Percentiles rank a stretch among this genome's conserved stretches.
These are phyloP conservation scores for Aspergillus biplanus DNA, from an alignment of 495 filamentous ascomycete species.

Conservation along the genomic window DNA sequence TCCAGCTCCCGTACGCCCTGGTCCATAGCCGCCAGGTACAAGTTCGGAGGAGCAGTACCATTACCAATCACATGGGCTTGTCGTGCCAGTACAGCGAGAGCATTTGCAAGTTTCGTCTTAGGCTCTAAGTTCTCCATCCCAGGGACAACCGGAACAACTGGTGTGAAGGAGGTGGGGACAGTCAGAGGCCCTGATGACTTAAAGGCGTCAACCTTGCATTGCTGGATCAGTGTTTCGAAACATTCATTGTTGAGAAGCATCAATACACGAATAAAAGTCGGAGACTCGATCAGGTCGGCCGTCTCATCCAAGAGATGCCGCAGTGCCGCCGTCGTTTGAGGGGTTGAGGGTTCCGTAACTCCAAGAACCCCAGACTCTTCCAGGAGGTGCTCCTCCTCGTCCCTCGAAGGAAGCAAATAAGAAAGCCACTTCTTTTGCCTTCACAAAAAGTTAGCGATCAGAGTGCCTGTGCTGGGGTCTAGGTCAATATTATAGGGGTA, in stretches of 20 bases:
- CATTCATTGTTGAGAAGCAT: slow-evolving; percentile 84
- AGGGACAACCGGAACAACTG: slow-evolving; percentile 45
- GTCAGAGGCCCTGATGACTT: slow-evolving; percentile 57
- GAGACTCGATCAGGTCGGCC: slow-evolving; percentile 92
- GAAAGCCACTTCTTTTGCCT: slow-evolving; percentile 71
- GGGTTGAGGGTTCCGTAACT: slow-evolving; percentile 47
- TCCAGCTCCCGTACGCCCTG: slow-evolving; percentile 78
- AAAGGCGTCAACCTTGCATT: slow-evolving; percentile 78
- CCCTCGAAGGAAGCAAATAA: slow-evolving; percentile 77
- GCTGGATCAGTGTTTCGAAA: slow-evolving; percentile 79
- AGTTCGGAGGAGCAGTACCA: slow-evolving; percentile 68
- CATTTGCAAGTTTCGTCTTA: slow-evolving; percentile 82
- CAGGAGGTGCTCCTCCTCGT: slow-evolving; percentile 80
- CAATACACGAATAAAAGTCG: slow-evolving; percentile 80
- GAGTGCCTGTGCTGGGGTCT: not conserved
- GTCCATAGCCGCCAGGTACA: slow-evolving; percentile 87
- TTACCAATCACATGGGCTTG: slow-evolving; percentile 90
- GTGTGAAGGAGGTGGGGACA: slow-evolving; percentile 46
- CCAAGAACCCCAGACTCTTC: slow-evolving; percentile 77
- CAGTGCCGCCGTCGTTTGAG: slow-evolving; percentile 58
- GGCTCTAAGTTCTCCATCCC: slow-evolving; percentile 34
- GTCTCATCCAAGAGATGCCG: slow-evolving; percentile 94
- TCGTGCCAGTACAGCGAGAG: slow-evolving; percentile 81
- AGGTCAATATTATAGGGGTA: slow-evolving; percentile 18
- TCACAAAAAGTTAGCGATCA: slow-evolving; percentile 6